Base-by-base conservation (phyloP, 176 grass and related monocot genomes). In the Cenchrus purpureus region DNA sequence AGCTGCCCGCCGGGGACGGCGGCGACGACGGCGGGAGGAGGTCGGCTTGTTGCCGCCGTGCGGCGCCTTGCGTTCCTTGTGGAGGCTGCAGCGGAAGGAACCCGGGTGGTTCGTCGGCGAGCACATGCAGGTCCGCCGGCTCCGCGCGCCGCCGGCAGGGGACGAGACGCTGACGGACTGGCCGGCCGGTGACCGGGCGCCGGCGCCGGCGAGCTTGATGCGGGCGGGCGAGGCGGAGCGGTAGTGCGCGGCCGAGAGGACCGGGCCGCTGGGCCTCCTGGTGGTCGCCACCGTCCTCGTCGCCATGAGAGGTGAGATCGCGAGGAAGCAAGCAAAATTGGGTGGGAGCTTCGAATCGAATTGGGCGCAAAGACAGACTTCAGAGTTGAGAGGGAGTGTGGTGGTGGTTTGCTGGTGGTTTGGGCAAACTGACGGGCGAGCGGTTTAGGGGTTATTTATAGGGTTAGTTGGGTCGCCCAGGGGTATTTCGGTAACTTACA, bases 41-140 rank as follows among this genome's bases (percentile, higher is more conserved):
- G 8, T 56, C 46, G 71, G 77, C 82, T 45, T 77, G 57, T 20
- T 43, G 5, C 11, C 12, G 49, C 1, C 43, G 78, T 50, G 59
- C 0, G 59, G 13, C 8, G 56, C 43, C 13, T 66, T 84, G 81
- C 74, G 68, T 3, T 88, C 89, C 67, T 89, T 94, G 85, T 94
- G 92, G 42, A 77, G 84, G 82, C 89, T 90, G 68, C 92, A 94
- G 2, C 92, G 89, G 82, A 94, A 94, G 2, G 92, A 94, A 1
- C 92, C 92, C 0, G 89, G 92, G 63, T 94, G 92, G 16, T 66
- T 92, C 13, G 92, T 94, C 73, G 92, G 92, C 0, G 92, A 89
- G 87, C 92, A 94, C 78, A 90, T 87, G 84, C 92, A 94, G 12
- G 78, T 83, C 25, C 74, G 52, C 10, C 90, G 66, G 58, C 10